Evolutionary conservation across 306 rosid genomes (phyloP).

Genomic region (Leucaena leucocephala): DNA sequence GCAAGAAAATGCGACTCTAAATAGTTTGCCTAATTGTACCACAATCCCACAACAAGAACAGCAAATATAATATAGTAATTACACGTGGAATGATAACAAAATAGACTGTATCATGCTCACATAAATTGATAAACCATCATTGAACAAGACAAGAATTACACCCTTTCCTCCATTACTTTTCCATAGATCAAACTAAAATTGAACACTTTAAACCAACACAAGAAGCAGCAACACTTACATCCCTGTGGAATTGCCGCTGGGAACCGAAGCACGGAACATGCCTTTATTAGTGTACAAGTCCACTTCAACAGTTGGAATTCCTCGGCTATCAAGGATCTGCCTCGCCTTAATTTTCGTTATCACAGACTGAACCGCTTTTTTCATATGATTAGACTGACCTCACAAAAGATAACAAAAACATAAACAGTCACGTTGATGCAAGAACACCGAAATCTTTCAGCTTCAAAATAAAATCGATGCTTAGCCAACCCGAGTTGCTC

Average conservation of each 20-base stretch:
- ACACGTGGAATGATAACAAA: neutral
- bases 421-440: neutral
- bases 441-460: neutral
- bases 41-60: neutral
- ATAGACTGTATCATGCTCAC: neutral
- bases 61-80: neutral
- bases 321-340: conserved; percentile 98
- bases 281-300: conserved; percentile 84
- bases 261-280: conserved; percentile 84
- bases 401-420: neutral
- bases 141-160: neutral
- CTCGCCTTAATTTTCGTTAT: conserved; percentile 73
- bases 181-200: neutral
- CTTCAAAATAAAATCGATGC: neutral
- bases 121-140: neutral
- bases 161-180: neutral
- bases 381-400: conserved; percentile 23
- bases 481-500: conserved; percentile 12
- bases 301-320: conserved; percentile 93
- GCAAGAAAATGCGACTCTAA: neutral
- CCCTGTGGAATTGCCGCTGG: conserved; percentile 75
- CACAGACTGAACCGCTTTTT: conserved; percentile 19
- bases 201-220: conserved; percentile 3
- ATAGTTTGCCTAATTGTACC: neutral
- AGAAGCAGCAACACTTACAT: conserved; percentile 50